Evolutionary conservation across 768 basidiomycete species (phyloP), one percentile per base, ranked within the genome.

Genomic region (Tylopilus rubrobrunneus): DNA sequence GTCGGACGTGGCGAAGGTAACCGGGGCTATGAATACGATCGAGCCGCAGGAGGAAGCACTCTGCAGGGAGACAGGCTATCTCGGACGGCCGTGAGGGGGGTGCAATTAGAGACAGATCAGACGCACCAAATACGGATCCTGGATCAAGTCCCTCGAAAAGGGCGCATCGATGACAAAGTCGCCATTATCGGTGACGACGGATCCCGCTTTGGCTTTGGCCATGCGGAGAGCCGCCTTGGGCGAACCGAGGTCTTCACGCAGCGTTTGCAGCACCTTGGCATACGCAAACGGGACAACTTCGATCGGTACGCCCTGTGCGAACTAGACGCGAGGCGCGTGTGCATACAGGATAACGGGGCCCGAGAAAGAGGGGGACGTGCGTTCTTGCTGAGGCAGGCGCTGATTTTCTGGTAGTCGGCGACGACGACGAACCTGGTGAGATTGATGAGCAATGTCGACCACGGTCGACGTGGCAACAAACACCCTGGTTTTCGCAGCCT

Each of bases 131-230:
- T 74, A 74, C 1, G 93, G 90, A 31, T 89, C 76, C 58, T 72
- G 66, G 79, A 96, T 86, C 62, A 77, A 66, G 36, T 85, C 81
- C 52, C 74, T 77, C 14, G 81, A 74, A 72, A 98, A 98, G 1
- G 93, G 92, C 15, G 97, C 97, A 64, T 99, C 97, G 59, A 99
- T 96, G 60, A 98, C 80, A 69, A 99, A 98, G 73, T 97, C 98
- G 21, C 92, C 92, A 61, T 99, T 99, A 70, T 99, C 97, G 5
- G 91, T 82, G 17, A 99, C 96, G 40, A 99, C 91, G 12, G 96
- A 96, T 9, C 97, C 96, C 44, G 95, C 95, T 71, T 90, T 90
- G 64, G 86, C 86, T 56, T 87, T 83, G 3, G 92, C 97, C 96
- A 99, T 98, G 41, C 96, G 81, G 39, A 98, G 77, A 17, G 75